Evolutionary conservation across 352 stramenopile genomes (phyloP).

Genomic region (Elongisporangium prolatum): DNA sequence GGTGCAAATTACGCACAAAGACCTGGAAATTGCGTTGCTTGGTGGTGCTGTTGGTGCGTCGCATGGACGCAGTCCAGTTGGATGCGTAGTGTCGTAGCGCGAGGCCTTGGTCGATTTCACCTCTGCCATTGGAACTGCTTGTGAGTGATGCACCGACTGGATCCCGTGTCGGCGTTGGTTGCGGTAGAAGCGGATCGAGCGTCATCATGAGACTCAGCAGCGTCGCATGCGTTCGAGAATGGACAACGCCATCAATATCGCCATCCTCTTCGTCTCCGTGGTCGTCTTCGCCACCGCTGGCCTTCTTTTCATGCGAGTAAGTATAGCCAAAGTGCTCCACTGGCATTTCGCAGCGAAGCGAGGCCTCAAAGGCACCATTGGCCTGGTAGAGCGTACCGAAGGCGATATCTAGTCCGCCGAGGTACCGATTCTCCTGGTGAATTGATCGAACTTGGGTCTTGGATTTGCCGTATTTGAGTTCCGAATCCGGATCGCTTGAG

Average conservation of each 20-base stretch:
- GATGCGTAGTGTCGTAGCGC: slow-evolving; percentile 28
- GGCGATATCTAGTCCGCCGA: slow-evolving; percentile 81
- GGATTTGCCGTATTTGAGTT: slow-evolving; percentile 8
- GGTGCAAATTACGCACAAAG: slow-evolving; percentile 73
- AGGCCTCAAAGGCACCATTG: slow-evolving; percentile 70
- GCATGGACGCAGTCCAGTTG: slow-evolving; percentile 20
- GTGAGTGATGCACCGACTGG: slow-evolving; percentile 13
- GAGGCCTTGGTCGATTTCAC: neutral
- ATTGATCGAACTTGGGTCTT: slow-evolving; percentile 41
- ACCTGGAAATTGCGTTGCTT: slow-evolving; percentile 47
- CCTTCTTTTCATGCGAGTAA: slow-evolving; percentile 16
- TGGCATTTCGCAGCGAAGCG: slow-evolving; percentile 77
- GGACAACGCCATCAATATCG: slow-evolving; percentile 22
- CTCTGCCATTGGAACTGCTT: slow-evolving; percentile 10
- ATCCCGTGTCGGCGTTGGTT: slow-evolving; percentile 18
- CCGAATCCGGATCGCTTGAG: neutral
- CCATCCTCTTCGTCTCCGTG: slow-evolving; percentile 29
- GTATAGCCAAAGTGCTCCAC: slow-evolving; percentile 84
- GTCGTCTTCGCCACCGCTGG: slow-evolving; percentile 7
- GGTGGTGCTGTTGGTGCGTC: slow-evolving; percentile 13
- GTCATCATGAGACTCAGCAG: slow-evolving; percentile 86
- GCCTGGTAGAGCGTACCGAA: slow-evolving; percentile 86
- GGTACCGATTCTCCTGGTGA: slow-evolving; percentile 74
- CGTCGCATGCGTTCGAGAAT: slow-evolving; percentile 50
- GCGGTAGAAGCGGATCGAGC: slow-evolving; percentile 78